phyloP scores from a whole-genome alignment of 257 asterid species.

The Handroanthus guayacan region DNA sequence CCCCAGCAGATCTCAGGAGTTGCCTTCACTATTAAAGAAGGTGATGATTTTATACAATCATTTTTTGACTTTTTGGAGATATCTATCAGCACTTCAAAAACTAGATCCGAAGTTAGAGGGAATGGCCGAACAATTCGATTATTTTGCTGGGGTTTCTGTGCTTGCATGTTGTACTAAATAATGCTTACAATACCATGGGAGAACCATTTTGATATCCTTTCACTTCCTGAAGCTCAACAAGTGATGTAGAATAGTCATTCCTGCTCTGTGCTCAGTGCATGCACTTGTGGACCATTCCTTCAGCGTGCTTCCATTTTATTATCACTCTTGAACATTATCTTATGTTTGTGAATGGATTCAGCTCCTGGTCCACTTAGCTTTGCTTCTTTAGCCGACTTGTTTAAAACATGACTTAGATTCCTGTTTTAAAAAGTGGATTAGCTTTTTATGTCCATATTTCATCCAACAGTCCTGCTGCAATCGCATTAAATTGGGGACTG shows the following conservation, averaged over 20 bases:
- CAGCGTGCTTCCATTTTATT: background rate
- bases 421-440: constrained; percentile 15
- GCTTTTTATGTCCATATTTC: constrained; percentile 8
- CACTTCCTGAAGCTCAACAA: constrained; percentile 27
- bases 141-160: constrained; percentile 16
- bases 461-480: constrained; percentile 9
- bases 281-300: background rate
- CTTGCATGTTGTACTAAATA: constrained; percentile 16
- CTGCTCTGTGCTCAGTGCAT: constrained; percentile 25
- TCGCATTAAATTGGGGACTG: background rate
- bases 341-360: constrained; percentile 11
- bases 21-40: constrained; percentile 74
- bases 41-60: constrained; percentile 43
- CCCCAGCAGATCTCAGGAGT: constrained; percentile 52
- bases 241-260: background rate
- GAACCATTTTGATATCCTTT: constrained; percentile 8
- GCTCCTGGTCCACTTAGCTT: constrained; percentile 4
- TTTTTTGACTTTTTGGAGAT: constrained; percentile 7
- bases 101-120: constrained; percentile 26
- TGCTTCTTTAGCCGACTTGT: constrained; percentile 27
- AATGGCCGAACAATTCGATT: background rate
- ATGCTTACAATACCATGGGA: constrained; percentile 19
- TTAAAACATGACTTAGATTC: background rate
- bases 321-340: background rate
- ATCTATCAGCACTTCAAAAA: constrained; percentile 17